Conservation (phyloP, 192 early-diverging fungal species). For the Geosiphon pyriformis region DNA sequence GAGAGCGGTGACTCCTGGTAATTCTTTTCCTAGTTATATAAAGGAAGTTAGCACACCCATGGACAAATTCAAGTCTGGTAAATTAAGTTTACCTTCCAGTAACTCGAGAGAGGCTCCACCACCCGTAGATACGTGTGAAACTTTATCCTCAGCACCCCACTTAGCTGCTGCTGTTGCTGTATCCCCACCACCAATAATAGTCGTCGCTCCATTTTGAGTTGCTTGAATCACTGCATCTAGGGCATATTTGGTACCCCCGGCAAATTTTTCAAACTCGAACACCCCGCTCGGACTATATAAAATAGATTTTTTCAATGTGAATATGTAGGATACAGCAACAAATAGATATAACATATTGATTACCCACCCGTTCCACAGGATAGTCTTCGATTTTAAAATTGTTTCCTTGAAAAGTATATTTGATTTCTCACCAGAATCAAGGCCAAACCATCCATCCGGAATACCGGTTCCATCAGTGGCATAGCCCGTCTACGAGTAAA, state of each 20-base stretch:
- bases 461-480: slow-evolving; percentile 89
- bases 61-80: slow-evolving; percentile 23
- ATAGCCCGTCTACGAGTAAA: slow-evolving; percentile 47
- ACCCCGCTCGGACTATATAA: slow-evolving; percentile 73
- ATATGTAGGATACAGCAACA: slow-evolving; percentile 57
- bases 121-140: slow-evolving; percentile 93
- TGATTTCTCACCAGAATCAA: slow-evolving; percentile 84
- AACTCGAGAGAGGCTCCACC: slow-evolving; percentile 96
- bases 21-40: slow-evolving; percentile 19
- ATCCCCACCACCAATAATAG: slow-evolving; percentile 96
- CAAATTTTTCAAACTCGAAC: slow-evolving; percentile 96
- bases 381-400: slow-evolving; percentile 79
- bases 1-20: slow-evolving; percentile 70
- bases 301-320: slow-evolving; percentile 71
- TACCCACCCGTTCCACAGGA: slow-evolving; percentile 88
- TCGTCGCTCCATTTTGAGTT: slow-evolving; percentile 77
- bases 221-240: slow-evolving; percentile 85
- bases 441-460: slow-evolving; percentile 84
- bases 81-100: slow-evolving; percentile 85
- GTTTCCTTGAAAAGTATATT: slow-evolving; percentile 62
- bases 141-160: slow-evolving; percentile 73
- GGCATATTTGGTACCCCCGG: slow-evolving; percentile 72
- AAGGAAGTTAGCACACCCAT: background rate
- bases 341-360: background rate
- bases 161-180: slow-evolving; percentile 96